Conservation (phyloP, 305 asterid species). For the Nicotiana rustica region DNA sequence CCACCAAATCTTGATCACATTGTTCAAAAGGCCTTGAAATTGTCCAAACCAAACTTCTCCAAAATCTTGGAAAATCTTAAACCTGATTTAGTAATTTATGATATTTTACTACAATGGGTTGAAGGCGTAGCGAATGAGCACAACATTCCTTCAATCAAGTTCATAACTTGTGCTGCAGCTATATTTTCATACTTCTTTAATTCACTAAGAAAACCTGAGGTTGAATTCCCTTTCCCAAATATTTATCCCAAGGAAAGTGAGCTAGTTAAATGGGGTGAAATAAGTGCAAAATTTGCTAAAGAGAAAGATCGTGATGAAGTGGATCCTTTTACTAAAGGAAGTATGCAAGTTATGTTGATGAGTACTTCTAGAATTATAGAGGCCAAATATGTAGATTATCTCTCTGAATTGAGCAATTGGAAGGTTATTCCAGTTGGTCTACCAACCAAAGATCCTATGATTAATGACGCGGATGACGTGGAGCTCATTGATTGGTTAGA, state of each 20-base stretch:
- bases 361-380: constrained; percentile 31
- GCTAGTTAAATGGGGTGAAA: background rate
- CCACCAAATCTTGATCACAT: constrained; percentile 39
- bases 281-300: background rate
- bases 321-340: background rate
- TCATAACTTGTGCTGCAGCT: constrained; percentile 28
- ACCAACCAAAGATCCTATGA: background rate
- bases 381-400: constrained; percentile 13
- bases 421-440: constrained; percentile 27
- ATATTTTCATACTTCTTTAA: constrained; percentile 19
- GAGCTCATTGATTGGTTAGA: constrained; percentile 13
- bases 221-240: constrained; percentile 36
- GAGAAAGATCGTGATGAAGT: constrained; percentile 22
- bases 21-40: constrained; percentile 31
- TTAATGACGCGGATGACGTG: background rate
- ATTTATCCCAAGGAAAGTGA: constrained; percentile 32
- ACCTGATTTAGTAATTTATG: constrained; percentile 44
- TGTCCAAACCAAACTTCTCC: constrained; percentile 34
- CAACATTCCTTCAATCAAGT: constrained; percentile 36
- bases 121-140: constrained; percentile 30
- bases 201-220: background rate
- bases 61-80: constrained; percentile 30
- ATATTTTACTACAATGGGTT: constrained; percentile 36
- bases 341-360: background rate
- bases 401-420: background rate